Conservation (phyloP, 768 basidiomycete species). For the Solioccasus polychromus region DNA sequence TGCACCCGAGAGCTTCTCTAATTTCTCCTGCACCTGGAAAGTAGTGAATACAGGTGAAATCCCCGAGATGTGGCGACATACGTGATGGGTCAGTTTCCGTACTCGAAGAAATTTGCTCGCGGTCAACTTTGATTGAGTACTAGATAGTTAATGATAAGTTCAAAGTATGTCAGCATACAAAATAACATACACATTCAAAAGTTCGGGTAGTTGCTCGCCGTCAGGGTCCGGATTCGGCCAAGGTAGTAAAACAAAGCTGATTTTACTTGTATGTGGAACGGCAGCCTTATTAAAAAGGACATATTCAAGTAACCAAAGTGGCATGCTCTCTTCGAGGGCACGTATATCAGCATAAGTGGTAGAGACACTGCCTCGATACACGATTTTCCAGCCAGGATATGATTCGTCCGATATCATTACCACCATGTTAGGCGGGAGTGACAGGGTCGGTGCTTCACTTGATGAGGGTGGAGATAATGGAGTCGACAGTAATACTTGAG, state of each 20-base stretch:
- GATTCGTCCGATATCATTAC: slow-evolving; percentile 83
- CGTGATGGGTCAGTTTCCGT: slow-evolving; percentile 80
- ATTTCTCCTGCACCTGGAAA: slow-evolving; percentile 75
- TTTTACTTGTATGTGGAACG: slow-evolving; percentile 57
- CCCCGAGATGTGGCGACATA: slow-evolving; percentile 36
- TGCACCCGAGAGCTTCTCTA: slow-evolving; percentile 53
- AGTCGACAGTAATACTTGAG: slow-evolving; percentile 53
- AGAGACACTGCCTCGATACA: slow-evolving; percentile 72
- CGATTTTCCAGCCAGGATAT: slow-evolving; percentile 65
- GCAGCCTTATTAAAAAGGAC: slow-evolving; percentile 65
- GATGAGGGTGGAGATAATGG: slow-evolving; percentile 65
- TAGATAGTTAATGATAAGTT: slow-evolving; percentile 24
- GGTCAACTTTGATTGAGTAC: slow-evolving; percentile 80
- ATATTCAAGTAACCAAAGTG: slow-evolving; percentile 88
- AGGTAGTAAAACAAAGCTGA: slow-evolving; percentile 88
- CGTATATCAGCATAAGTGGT: slow-evolving; percentile 52
- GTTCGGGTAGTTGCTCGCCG: slow-evolving; percentile 66
- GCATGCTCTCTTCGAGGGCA: slow-evolving; percentile 72
- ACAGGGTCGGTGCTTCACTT: slow-evolving; percentile 66
- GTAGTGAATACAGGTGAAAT: slow-evolving; percentile 5
- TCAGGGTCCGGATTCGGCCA: slow-evolving; percentile 58
- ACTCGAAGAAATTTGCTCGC: slow-evolving; percentile 85
- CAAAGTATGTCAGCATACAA: not conserved
- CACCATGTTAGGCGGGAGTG: slow-evolving; percentile 55
- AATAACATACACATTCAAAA: slow-evolving; percentile 76